phyloP scores from a whole-genome alignment of 768 basidiomycete genomes.

The Podaxis pistillaris region DNA sequence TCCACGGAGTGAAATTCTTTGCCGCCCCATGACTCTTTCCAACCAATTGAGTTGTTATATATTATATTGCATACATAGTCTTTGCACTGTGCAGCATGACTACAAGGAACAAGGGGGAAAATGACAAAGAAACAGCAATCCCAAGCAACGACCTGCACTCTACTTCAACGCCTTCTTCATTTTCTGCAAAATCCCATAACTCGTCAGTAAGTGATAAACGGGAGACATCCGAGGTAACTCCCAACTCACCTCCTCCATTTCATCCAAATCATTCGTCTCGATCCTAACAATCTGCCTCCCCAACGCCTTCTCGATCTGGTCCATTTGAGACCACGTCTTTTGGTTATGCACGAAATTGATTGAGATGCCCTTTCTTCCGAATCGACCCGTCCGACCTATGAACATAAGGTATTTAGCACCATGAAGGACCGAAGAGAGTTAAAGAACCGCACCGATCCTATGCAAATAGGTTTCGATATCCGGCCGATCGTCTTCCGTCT shows the following conservation, averaged over 20 bases:
- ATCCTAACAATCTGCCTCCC: conserved; percentile 81
- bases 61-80: too few species aligned
- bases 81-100: too few species aligned
- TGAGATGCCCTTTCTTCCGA: conserved; percentile 95
- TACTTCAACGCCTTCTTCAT: conserved; percentile 82
- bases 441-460: conserved; percentile 73
- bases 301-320: conserved; percentile 79
- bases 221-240: not conserved
- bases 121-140: too few species aligned
- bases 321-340: conserved; percentile 85
- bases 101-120: too few species aligned
- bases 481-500: conserved; percentile 55
- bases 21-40: too few species aligned
- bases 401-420: not conserved
- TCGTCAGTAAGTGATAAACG: conserved; percentile 4
- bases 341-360: conserved; percentile 97
- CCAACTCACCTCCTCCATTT: conserved; percentile 83
- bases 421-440: not conserved
- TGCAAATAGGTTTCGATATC: conserved; percentile 98
- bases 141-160: not conserved
- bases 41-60: too few species aligned
- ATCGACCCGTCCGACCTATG: conserved; percentile 93
- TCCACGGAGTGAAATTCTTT: too few species aligned
- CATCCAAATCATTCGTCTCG: conserved; percentile 86
- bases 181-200: conserved; percentile 41